These are phyloP conservation scores for Macrophomina pseudophaseolina DNA, from an alignment of 2,329 filamentous ascomycete genomes.

Conservation along the genomic window DNA sequence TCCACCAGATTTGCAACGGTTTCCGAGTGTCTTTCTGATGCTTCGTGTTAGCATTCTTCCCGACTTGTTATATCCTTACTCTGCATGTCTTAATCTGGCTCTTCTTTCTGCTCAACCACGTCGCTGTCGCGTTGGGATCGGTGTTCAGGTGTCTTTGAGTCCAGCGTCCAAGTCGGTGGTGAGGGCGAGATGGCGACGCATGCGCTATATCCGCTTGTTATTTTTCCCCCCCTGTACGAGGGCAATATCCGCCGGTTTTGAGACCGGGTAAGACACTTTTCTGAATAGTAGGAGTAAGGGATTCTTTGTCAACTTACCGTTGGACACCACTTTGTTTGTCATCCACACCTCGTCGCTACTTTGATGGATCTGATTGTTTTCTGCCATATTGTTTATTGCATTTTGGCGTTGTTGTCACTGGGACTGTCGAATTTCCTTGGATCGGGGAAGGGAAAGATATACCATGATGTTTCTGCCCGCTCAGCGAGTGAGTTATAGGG, in stretches of 20 bases:
- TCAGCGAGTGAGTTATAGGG: not conserved
- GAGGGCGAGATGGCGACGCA: not conserved
- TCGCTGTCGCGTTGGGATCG: not conserved
- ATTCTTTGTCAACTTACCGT: not conserved
- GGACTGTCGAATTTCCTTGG: not conserved
- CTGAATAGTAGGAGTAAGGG: slow-evolving; percentile 7
- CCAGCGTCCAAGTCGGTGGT: not conserved
- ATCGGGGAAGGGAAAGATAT: not conserved
- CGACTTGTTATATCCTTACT: not conserved
- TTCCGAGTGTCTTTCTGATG: not conserved
- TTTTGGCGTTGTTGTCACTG: not conserved
- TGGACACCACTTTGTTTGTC: not conserved
- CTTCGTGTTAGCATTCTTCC: not conserved
- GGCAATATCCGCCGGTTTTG: not conserved
- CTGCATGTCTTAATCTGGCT: not conserved
- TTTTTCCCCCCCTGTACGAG: not conserved
- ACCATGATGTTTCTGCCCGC: slow-evolving; percentile 7
- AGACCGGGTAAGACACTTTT: not conserved
- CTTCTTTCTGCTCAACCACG: not conserved
- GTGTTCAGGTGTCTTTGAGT: slow-evolving; percentile 9
- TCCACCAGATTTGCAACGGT: not conserved
- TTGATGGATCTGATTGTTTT: not conserved
- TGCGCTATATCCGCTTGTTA: slow-evolving; percentile 11
- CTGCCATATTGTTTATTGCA: not conserved
- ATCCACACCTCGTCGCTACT: not conserved